Percentiles rank a stretch among this genome's conserved stretches.
These are phyloP conservation scores for Boletellus deceptivus DNA, from an alignment of 1,284 basidiomycete genomes.

Conservation along the genomic window DNA sequence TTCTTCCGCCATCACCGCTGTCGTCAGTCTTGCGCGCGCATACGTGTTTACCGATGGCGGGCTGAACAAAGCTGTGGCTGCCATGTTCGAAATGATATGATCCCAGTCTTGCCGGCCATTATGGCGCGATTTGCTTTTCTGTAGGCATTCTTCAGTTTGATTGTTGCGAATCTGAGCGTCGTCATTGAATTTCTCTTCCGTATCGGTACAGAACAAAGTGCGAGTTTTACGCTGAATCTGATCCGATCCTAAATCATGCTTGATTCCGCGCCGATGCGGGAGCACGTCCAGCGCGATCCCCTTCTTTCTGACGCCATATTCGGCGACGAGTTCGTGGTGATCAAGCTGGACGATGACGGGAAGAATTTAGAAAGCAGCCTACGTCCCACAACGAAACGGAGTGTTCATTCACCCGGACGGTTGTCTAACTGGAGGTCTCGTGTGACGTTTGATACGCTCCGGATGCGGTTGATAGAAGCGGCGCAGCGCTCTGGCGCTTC, in stretches of 20 bases:
- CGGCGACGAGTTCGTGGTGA: too few species aligned
- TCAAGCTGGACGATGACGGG: too few species aligned
- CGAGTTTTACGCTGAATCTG: not conserved
- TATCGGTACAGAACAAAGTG: not conserved
- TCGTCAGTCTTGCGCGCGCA: not conserved
- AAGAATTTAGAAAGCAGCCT: too few species aligned
- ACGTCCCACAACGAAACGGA: too few species aligned
- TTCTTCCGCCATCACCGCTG: conserved; percentile 2
- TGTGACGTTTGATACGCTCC: too few species aligned
- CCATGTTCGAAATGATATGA: not conserved
- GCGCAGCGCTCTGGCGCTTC: too few species aligned
- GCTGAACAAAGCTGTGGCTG: not conserved
- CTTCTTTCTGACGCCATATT: not conserved
- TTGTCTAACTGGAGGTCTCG: too few species aligned
- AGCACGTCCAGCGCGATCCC: not conserved
- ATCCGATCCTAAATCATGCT: not conserved
- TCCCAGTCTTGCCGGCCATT: not conserved
- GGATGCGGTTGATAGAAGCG: too few species aligned
- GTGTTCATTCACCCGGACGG: too few species aligned
- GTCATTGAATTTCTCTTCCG: conserved; percentile 2
- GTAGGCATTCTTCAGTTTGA: not conserved
- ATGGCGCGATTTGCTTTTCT: not conserved
- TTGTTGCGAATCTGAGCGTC: not conserved
- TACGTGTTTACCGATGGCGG: not conserved
- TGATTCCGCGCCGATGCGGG: not conserved